phyloP scores from a whole-genome alignment of 306 rosid species.

The Purshia tridentata region DNA sequence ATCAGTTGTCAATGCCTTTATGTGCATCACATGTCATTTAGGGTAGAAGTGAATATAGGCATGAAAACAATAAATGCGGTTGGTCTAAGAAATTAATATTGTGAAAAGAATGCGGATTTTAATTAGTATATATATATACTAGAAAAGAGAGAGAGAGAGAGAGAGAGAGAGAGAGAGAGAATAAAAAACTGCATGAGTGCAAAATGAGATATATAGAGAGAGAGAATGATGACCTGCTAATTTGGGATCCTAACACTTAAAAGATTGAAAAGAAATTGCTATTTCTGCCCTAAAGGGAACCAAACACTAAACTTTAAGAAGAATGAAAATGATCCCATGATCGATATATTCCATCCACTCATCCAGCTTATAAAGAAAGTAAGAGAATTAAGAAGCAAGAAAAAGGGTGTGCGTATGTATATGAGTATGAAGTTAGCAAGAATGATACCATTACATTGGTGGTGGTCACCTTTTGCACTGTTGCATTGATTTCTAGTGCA shows the following conservation, averaged over 20 bases:
- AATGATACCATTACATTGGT: conserved; percentile 26
- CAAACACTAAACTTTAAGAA: neutral
- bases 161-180: no score
- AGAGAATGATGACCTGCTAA: neutral
- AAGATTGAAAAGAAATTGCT: neutral
- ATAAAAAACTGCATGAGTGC: neutral
- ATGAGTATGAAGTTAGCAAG: conserved; percentile 55
- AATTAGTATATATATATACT: no score
- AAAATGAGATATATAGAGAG: neutral
- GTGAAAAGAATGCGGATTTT: neutral
- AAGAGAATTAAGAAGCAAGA: neutral
- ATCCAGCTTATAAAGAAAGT: conserved; percentile 7
- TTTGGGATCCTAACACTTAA: neutral
- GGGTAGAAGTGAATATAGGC: conserved; percentile 18
- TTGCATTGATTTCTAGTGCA: neutral
- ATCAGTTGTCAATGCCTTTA: conserved; percentile 8
- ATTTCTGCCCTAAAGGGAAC: neutral
- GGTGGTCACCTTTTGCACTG: conserved; percentile 1
- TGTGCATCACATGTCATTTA: conserved; percentile 19
- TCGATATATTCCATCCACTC: no score
- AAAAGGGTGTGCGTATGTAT: conserved; percentile 18
- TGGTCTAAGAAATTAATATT: conserved; percentile 9
- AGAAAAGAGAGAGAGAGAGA: no score
- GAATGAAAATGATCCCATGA: conserved; percentile 7
- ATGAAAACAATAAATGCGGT: conserved; percentile 21